Percentiles rank a stretch among this genome's conserved stretches.
These are phyloP conservation scores for Cardiospermum halicacabum DNA, from an alignment of 345 rosid genomes.

Conservation along the genomic window DNA sequence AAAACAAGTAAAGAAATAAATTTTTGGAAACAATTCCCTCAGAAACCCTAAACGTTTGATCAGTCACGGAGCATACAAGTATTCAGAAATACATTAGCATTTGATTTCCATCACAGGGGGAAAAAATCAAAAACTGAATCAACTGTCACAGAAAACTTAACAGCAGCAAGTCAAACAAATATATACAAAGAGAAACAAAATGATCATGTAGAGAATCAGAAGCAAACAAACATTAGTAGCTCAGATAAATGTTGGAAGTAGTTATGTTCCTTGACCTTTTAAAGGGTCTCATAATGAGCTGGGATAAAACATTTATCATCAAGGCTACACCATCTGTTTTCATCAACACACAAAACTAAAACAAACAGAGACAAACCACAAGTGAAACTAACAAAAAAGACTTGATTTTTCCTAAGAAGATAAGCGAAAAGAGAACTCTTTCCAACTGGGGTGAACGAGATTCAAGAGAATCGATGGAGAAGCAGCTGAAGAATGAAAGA, in stretches of 20 bases:
- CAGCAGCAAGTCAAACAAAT: not conserved
- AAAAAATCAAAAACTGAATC: too few species aligned
- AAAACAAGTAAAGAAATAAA: not conserved
- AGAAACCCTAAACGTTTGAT: not conserved
- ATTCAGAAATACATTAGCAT: constrained; percentile 8
- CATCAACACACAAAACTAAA: not conserved
- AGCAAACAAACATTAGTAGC: not conserved
- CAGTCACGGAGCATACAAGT: not conserved
- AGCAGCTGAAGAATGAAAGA: too few species aligned
- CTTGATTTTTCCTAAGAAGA: too few species aligned
- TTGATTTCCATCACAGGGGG: not conserved
- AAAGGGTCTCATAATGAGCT: constrained; percentile 21
- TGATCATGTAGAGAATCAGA: not conserved
- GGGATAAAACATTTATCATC: constrained; percentile 19
- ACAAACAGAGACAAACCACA: too few species aligned
- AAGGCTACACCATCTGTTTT: not conserved
- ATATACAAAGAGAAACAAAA: not conserved
- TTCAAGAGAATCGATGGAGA: too few species aligned
- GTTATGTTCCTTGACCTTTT: constrained; percentile 8
- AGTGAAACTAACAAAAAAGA: too few species aligned
- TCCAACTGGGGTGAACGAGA: too few species aligned
- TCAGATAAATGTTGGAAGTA: constrained; percentile 16
- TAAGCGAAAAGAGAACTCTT: too few species aligned
- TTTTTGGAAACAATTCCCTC: not conserved
- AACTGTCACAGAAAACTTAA: not conserved